Conservation (phyloP, 2,329 filamentous ascomycete species). For the Amauroascus verrucosus region DNA sequence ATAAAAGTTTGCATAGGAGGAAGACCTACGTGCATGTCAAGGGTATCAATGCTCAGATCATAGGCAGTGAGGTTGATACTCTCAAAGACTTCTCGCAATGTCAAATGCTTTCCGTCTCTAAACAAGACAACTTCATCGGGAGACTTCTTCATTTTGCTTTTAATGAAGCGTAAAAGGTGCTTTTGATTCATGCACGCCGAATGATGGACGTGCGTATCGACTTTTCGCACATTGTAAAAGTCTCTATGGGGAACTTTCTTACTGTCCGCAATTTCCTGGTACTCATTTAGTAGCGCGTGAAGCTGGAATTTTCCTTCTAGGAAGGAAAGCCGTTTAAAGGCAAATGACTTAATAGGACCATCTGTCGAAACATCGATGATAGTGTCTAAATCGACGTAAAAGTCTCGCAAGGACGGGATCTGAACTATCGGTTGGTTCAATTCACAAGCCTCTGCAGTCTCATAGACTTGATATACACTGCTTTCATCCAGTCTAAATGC, state of each 20-base stretch:
- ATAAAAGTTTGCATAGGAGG: neutral
- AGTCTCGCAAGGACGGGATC: constrained; percentile 89
- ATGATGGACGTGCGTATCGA: constrained; percentile 97
- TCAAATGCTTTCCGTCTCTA: constrained; percentile 84
- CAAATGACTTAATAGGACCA: constrained; percentile 92
- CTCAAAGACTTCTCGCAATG: constrained; percentile 85
- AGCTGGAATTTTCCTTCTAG: constrained; percentile 95
- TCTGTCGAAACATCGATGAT: constrained; percentile 86
- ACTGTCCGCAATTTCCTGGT: constrained; percentile 94
- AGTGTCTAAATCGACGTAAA: constrained; percentile 85
- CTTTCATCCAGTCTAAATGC: constrained; percentile 68
- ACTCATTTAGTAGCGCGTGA: constrained; percentile 87
- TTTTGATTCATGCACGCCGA: constrained; percentile 99
- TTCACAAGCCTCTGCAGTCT: constrained; percentile 53
- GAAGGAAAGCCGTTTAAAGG: constrained; percentile 87
- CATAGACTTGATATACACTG: constrained; percentile 88
- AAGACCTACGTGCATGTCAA: constrained; percentile 85
- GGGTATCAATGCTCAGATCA: constrained; percentile 92
- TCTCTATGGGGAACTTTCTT: constrained; percentile 96
- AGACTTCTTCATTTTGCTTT: constrained; percentile 99
- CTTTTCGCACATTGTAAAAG: constrained; percentile 98
- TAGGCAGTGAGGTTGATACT: constrained; percentile 97
- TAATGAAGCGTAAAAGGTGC: constrained; percentile 94
- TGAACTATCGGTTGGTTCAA: constrained; percentile 60
- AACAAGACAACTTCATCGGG: constrained; percentile 89